A percentile compares a stretch with the other conserved stretches of the same genome.
Evolutionary conservation across 148 eudicot genomes (phyloP).

Genomic region (Arbutus unedo): DNA sequence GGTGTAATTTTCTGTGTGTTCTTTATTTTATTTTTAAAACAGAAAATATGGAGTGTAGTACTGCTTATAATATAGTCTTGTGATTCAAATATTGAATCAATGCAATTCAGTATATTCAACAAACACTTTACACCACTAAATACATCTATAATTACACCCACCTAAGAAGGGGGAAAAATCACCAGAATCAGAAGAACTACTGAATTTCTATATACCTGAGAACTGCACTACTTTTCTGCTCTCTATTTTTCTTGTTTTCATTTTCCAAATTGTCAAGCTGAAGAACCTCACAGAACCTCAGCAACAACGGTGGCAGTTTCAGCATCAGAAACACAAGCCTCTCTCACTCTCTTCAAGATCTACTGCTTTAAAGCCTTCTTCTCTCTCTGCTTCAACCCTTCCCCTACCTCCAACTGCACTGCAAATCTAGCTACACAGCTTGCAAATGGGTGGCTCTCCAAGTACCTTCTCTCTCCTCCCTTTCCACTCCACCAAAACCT

Average conservation of each 20-base stretch:
- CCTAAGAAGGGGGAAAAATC: neutral
- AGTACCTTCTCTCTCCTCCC: conserved; percentile 18
- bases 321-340: conserved; percentile 60
- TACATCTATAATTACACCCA: conserved; percentile 12
- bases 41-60: no score
- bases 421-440: conserved; percentile 79
- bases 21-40: no score
- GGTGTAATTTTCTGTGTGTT: no score
- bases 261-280: conserved; percentile 31
- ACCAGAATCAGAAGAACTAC: neutral
- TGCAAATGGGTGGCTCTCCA: conserved; percentile 60
- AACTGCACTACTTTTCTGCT: neutral
- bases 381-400: conserved; percentile 79
- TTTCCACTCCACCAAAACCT: neutral
- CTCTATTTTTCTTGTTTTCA: neutral
- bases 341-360: conserved; percentile 51
- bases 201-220: neutral
- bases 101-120: neutral
- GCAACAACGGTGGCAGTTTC: conserved; percentile 80
- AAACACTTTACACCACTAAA: conserved; percentile 4
- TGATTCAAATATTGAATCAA: no score
- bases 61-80: no score
- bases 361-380: conserved; percentile 67
- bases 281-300: conserved; percentile 94
- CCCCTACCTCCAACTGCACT: conserved; percentile 86